Evolutionary conservation across 768 basidiomycete species (phyloP), one percentile per base, ranked within the genome.

Genomic region (Podaxis rugospora): DNA sequence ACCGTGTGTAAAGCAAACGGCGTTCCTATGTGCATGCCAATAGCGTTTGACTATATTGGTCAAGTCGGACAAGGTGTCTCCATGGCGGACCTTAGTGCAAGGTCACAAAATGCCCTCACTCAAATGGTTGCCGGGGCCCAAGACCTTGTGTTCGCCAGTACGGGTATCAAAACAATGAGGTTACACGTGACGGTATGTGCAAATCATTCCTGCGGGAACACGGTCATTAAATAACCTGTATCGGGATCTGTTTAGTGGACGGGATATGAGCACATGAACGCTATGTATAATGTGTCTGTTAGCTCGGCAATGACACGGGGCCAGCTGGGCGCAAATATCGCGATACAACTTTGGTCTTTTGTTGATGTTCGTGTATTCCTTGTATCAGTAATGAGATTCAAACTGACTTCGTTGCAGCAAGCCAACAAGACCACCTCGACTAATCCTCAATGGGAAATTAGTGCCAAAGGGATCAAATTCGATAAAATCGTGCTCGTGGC

Each of bases 291-390:
- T 55, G 16, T 55, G 36, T 44, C 51, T 21, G 44, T 52, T 6
- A 51, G 13, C 25, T 5, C 59, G 25, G 42, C 75, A 0, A 77
- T 82, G 21, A 80, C 82, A 0, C 75, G 81, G 1, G 76, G 74
- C 1, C 72, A 78, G 47, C 69, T 83, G 5, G 82, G 73, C 0
- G 68, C 70, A 0, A 66, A 69, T 1, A 64, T 83, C 18, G 74
- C 82, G 18, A 42, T 52, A 51, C 59, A 61, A 35, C 44, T 61
- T 39, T 53, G 60, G 55, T 49, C 59, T 27, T 64, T 57, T 51
- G 46, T 64, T 16, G 63, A 64, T 56, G 61, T 57, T 35, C 40
- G 53, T 42, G 14, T 25, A 23, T 44, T 23, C 32, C 37, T 14
- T 39, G 16, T 2, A 5, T 25, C 23, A 4, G 27, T 6, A 1